phyloP scores from a whole-genome alignment of 164 flowering plant species.

The Vitis rotundifolia region DNA sequence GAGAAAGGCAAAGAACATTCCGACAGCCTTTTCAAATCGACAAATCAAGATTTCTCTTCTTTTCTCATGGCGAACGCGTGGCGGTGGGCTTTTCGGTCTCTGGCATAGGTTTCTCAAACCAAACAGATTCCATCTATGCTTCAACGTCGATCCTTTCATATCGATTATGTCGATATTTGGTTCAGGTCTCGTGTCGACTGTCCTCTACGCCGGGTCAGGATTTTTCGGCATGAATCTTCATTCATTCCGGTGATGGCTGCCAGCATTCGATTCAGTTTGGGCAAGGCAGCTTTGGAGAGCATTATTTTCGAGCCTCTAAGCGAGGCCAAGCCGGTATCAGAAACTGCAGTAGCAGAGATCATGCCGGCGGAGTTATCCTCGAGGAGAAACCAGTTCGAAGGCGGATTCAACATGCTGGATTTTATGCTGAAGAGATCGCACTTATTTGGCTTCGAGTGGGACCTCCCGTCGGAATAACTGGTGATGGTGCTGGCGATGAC shows the following conservation, averaged over 20 bases:
- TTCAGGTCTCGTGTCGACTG: slow-evolving; percentile 90
- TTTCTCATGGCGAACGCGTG: too few relatives aligned
- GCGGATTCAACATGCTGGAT: slow-evolving; percentile 36
- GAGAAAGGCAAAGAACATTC: too few relatives aligned
- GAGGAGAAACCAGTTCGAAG: slow-evolving; percentile 31
- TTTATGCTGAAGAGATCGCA: slow-evolving; percentile 77
- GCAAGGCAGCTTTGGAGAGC: slow-evolving; percentile 47
- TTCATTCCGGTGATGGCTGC: slow-evolving; percentile 85
- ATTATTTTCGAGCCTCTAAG: slow-evolving; percentile 31
- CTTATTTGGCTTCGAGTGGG: slow-evolving; percentile 87
- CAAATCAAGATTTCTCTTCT: too few relatives aligned
- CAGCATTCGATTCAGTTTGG: slow-evolving; percentile 76
- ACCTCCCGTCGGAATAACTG: slow-evolving; percentile 58
- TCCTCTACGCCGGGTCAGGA: slow-evolving; percentile 87
- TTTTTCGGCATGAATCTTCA: slow-evolving; percentile 66
- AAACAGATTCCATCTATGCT: too few relatives aligned
- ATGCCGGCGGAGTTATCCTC: slow-evolving; percentile 39
- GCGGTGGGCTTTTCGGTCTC: too few relatives aligned
- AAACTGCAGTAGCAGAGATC: slow-evolving; percentile 27
- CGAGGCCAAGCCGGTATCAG: slow-evolving; percentile 22
- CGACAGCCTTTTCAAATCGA: too few relatives aligned
- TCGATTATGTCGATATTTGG: slow-evolving; percentile 93
- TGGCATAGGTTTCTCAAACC: too few relatives aligned
- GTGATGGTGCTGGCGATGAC: slow-evolving; percentile 63
- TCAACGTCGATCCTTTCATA: slow-evolving; percentile 50